A percentile compares a stretch with the other conserved stretches of the same genome.
These are phyloP conservation scores for Taphrina wiesneri DNA, from an alignment of 1,139 yeast species.

Conservation along the genomic window DNA sequence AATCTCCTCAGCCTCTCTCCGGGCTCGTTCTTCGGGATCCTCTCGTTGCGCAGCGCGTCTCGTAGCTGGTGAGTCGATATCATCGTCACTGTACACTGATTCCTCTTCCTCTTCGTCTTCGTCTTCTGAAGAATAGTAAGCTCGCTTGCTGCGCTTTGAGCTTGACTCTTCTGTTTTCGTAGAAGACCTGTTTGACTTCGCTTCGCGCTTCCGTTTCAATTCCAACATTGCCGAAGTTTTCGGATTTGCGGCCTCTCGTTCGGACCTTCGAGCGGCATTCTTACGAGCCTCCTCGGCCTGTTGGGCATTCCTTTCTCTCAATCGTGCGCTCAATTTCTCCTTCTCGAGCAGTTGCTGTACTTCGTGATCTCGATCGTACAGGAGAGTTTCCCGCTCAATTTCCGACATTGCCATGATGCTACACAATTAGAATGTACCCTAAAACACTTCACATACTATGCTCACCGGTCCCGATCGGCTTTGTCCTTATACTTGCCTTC, in stretches of 20 bases:
- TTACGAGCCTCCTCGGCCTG: slow-evolving; percentile 39
- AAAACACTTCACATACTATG: neutral
- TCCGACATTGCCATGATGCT: slow-evolving; percentile 76
- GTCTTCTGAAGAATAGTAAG: slow-evolving; percentile 40
- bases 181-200: slow-evolving; percentile 45
- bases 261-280: slow-evolving; percentile 41
- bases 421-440: neutral
- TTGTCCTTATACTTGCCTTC: slow-evolving; percentile 90
- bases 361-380: slow-evolving; percentile 90
- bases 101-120: slow-evolving; percentile 45
- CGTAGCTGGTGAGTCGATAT: slow-evolving; percentile 43
- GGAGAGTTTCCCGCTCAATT: slow-evolving; percentile 82
- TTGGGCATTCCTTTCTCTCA: slow-evolving; percentile 53
- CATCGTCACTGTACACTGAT: slow-evolving; percentile 43
- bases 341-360: slow-evolving; percentile 84
- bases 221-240: slow-evolving; percentile 71
- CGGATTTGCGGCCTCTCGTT: slow-evolving; percentile 43
- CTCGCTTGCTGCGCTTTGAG: slow-evolving; percentile 34
- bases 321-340: slow-evolving; percentile 76
- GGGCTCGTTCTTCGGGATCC: slow-evolving; percentile 40
- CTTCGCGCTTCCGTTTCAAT: slow-evolving; percentile 80
- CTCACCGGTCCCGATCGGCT: slow-evolving; percentile 59
- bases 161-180: slow-evolving; percentile 41
- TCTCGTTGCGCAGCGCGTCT: slow-evolving; percentile 20
- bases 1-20: slow-evolving; percentile 43